Percentiles rank a stretch among this genome's conserved stretches.
Evolutionary conservation across 1,284 basidiomycete genomes (phyloP).

Genomic region (Puccinia triticina): DNA sequence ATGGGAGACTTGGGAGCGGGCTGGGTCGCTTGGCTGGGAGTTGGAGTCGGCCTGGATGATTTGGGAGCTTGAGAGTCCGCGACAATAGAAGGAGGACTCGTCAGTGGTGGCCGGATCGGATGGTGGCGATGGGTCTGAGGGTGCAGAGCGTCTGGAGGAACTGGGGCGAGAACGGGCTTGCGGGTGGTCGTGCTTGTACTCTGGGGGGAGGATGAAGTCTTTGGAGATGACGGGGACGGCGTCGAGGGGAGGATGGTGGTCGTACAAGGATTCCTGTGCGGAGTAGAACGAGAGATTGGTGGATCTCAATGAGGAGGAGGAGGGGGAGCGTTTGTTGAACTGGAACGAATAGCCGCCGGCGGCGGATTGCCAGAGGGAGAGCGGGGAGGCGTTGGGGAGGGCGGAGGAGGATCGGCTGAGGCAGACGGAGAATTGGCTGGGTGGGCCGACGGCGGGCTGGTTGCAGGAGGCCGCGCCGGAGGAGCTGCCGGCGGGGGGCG

Average conservation of each 20-base stretch:
- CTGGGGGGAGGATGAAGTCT: background rate
- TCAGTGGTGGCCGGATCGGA: background rate
- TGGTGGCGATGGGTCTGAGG: background rate
- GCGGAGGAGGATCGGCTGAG: too few species aligned
- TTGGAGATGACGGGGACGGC: background rate
- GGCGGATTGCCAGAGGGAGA: background rate
- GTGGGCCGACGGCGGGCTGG: background rate
- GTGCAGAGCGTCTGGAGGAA: background rate
- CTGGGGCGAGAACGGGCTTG: background rate
- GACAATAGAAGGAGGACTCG: background rate
- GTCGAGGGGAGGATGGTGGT: background rate
- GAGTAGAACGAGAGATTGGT: background rate
- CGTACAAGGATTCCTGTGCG: background rate
- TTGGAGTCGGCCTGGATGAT: background rate
- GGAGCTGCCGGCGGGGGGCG: too few species aligned
- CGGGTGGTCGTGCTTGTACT: background rate
- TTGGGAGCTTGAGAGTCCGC: constrained; percentile 11
- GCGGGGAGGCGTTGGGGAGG: too few species aligned
- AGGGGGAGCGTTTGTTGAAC: too few species aligned
- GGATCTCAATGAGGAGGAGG: background rate
- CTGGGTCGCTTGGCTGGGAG: background rate
- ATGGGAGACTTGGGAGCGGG: constrained; percentile 16
- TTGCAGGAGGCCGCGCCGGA: too few species aligned
- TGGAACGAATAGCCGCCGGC: background rate
- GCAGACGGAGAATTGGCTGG: background rate